These are phyloP conservation scores for Aureobasidium sp. DNA, from an alignment of 2,329 filamentous ascomycete genomes.

Conservation along the genomic window DNA sequence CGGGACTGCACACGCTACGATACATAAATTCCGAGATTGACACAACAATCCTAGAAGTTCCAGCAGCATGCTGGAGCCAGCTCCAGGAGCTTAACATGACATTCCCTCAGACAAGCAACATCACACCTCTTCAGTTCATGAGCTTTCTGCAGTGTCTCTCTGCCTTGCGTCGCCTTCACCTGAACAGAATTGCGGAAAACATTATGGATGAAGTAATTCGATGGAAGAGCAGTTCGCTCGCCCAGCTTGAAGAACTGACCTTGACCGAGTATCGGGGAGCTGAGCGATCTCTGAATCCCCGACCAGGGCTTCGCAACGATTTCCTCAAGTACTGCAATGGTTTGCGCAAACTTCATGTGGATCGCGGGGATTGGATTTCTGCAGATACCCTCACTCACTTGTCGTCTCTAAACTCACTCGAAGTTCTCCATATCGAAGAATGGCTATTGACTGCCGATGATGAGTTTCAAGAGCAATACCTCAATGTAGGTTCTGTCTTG, in stretches of 20 bases:
- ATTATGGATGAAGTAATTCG: background rate
- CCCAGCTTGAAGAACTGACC: background rate
- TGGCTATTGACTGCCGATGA: background rate
- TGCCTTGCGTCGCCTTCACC: background rate
- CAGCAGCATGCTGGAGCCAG: background rate
- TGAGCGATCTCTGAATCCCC: accelerated
- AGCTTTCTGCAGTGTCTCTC: background rate
- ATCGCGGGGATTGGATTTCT: accelerated
- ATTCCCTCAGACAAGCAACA: too few species aligned
- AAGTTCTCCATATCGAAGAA: background rate
- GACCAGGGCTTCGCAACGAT: background rate
- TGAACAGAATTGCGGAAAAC: background rate
- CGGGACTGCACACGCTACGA: background rate
- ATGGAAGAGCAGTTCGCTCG: background rate
- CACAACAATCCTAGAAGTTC: background rate
- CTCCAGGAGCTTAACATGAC: background rate
- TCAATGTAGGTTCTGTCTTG: too few species aligned
- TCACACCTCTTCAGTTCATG: background rate
- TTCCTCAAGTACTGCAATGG: background rate
- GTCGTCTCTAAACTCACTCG: background rate
- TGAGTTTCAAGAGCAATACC: background rate
- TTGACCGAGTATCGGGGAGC: background rate
- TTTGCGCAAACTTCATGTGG: background rate
- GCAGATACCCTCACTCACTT: background rate
- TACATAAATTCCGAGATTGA: background rate